Evolutionary conservation across 129 eudicot genomes (phyloP).

Genomic region (Arctium lappa): DNA sequence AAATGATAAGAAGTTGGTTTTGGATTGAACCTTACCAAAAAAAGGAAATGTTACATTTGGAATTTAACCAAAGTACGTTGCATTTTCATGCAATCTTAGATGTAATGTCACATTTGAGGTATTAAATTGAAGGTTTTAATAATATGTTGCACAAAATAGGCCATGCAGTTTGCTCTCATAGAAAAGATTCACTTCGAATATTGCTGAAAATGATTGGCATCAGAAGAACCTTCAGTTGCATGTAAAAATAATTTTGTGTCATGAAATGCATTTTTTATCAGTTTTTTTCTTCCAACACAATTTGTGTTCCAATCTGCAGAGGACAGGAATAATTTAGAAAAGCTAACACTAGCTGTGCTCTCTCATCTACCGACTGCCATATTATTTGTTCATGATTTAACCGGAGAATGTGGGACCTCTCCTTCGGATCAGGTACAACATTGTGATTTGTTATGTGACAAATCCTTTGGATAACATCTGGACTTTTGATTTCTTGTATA

Average conservation of each 20-base stretch:
- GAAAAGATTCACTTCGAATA: not conserved
- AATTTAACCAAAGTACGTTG: not conserved
- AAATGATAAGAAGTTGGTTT: not conserved
- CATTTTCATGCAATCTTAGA: not conserved
- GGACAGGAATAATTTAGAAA: constrained; percentile 92
- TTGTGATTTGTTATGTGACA: not conserved
- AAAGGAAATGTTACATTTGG: no score
- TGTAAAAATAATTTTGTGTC: not conserved
- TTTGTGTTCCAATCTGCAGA: constrained; percentile 49
- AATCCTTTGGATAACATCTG: not conserved
- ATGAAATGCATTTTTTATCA: not conserved
- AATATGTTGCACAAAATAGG: not conserved
- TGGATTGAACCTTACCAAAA: no score
- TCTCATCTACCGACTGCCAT: constrained; percentile 89
- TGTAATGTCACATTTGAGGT: not conserved
- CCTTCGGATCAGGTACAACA: constrained; percentile 85
- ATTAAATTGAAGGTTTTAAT: not conserved
- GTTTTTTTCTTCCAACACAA: not conserved
- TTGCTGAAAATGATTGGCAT: not conserved
- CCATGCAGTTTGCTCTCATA: not conserved
- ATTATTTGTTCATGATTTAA: constrained; percentile 84
- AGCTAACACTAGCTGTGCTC: constrained; percentile 90
- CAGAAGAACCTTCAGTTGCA: not conserved
- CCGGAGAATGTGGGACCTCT: constrained; percentile 98
- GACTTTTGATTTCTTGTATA: not conserved